Percentiles rank a stretch among this genome's conserved stretches.
These are phyloP conservation scores for Ramalina peruviana DNA, from an alignment of 495 filamentous ascomycete genomes.

Conservation along the genomic window DNA sequence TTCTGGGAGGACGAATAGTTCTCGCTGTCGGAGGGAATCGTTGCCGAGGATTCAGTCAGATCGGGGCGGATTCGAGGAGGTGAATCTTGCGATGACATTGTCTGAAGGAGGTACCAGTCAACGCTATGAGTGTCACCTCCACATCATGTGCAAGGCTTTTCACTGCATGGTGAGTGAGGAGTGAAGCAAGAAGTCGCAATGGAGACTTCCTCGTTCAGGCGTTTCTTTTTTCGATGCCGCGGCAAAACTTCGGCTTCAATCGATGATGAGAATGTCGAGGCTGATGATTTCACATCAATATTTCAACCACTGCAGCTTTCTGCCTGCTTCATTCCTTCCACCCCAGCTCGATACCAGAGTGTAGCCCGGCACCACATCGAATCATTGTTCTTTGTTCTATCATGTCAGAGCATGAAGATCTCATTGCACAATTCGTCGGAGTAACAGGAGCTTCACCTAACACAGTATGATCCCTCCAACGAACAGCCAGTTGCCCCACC, in stretches of 20 bases:
- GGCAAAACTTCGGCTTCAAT: not conserved
- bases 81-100: not conserved
- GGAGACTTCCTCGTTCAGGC: too few relatives aligned
- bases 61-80: slow-evolving; percentile 18
- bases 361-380: too few relatives aligned
- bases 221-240: too few relatives aligned
- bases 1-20: slow-evolving; percentile 66
- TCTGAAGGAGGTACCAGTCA: not conserved
- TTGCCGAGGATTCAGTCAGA: slow-evolving; percentile 67
- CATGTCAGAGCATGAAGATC: slow-evolving; percentile 42
- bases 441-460: slow-evolving; percentile 52
- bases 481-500: slow-evolving; percentile 1
- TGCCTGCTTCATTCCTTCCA: too few relatives aligned
- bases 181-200: not conserved
- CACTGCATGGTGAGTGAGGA: not conserved
- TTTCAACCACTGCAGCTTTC: too few relatives aligned
- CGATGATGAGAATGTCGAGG: too few relatives aligned
- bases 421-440: slow-evolving; percentile 58
- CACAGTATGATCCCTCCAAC: slow-evolving; percentile 36
- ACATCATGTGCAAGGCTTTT: not conserved
- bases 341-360: too few relatives aligned
- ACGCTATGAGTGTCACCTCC: not conserved
- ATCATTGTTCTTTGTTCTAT: too few relatives aligned
- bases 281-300: too few relatives aligned
- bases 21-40: slow-evolving; percentile 81